These are phyloP conservation scores for Fusarium torreyae DNA, from an alignment of 2,329 filamentous ascomycete genomes.

Conservation along the genomic window DNA sequence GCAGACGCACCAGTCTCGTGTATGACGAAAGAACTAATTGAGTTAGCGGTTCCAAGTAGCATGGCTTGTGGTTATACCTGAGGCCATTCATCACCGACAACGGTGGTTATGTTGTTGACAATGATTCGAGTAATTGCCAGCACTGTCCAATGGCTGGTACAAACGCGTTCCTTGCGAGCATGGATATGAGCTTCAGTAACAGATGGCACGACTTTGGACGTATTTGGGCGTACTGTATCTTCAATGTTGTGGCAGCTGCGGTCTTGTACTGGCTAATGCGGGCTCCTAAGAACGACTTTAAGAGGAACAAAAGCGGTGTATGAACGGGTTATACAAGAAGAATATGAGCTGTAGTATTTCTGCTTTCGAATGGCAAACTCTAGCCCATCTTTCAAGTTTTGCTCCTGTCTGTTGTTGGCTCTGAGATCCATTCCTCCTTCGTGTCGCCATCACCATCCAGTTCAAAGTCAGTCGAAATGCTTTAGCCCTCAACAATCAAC, in stretches of 20 bases:
- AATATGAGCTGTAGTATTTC: too few species aligned
- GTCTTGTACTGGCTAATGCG: slow-evolving; percentile 63
- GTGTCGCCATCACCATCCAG: too few species aligned
- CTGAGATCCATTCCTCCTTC: too few species aligned
- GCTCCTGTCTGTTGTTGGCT: too few species aligned
- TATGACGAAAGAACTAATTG: slow-evolving; percentile 73
- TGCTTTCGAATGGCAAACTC: too few species aligned
- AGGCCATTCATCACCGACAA: slow-evolving; percentile 58
- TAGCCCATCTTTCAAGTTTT: too few species aligned
- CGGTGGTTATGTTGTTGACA: slow-evolving; percentile 62
- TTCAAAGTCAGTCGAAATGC: too few species aligned
- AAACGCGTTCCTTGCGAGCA: slow-evolving; percentile 57
- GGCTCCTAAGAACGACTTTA: slow-evolving; percentile 51
- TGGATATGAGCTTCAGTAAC: slow-evolving; percentile 63
- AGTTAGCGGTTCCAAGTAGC: slow-evolving; percentile 70
- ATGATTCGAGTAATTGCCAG: slow-evolving; percentile 56
- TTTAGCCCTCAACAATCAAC: slow-evolving; percentile 6
- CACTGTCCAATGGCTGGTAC: slow-evolving; percentile 61
- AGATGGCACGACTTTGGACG: slow-evolving; percentile 72
- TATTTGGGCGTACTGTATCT: slow-evolving; percentile 66
- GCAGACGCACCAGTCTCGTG: slow-evolving; percentile 74
- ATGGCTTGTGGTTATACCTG: slow-evolving; percentile 71
- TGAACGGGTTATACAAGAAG: too few species aligned
- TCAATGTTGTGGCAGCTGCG: slow-evolving; percentile 66
- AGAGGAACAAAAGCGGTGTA: too few species aligned